These are phyloP conservation scores for Exophiala phaeomuriformis DNA, from an alignment of 2,329 filamentous ascomycete species.

Conservation along the genomic window DNA sequence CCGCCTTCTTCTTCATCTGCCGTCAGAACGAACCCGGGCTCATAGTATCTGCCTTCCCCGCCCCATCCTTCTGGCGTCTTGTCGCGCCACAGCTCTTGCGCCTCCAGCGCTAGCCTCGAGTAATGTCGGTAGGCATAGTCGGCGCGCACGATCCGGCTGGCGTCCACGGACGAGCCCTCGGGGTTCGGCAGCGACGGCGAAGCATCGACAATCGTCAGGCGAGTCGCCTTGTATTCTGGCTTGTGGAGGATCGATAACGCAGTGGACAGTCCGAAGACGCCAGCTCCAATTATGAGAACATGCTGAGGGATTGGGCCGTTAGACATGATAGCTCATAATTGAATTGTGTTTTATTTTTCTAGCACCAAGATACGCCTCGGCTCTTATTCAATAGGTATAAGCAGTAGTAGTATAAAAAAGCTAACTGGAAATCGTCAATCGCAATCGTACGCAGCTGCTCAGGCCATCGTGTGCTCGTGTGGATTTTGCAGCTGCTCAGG, in stretches of 20 bases:
- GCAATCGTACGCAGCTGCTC: too few relatives aligned
- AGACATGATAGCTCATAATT: slow-evolving; percentile 3
- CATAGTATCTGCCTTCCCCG: slow-evolving; percentile 37
- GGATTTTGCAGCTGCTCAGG: too few relatives aligned
- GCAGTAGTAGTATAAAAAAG: not conserved
- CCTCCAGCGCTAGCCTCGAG: slow-evolving; percentile 61
- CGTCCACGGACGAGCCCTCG: slow-evolving; percentile 54
- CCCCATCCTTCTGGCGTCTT: slow-evolving; percentile 32
- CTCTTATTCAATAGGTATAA: not conserved
- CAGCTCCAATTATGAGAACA: slow-evolving; percentile 59
- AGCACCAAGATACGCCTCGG: not conserved
- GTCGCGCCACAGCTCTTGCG: slow-evolving; percentile 44
- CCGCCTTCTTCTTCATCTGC: slow-evolving; percentile 26
- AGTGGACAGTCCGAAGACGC: slow-evolving; percentile 59
- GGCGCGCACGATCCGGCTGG: slow-evolving; percentile 55
- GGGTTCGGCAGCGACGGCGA: slow-evolving; percentile 49
- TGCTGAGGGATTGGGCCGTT: slow-evolving; percentile 20
- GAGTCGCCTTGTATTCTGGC: slow-evolving; percentile 19
- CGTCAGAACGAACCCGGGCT: slow-evolving; percentile 39
- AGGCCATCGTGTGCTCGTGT: too few relatives aligned
- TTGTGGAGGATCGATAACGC: slow-evolving; percentile 64
- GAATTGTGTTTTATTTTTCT: not conserved
- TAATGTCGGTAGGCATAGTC: slow-evolving; percentile 82
- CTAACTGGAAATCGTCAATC: too few relatives aligned
- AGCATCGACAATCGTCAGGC: slow-evolving; percentile 53